These are phyloP conservation scores for Sanghuangporus weigelae DNA, from an alignment of 1,284 basidiomycete species.

Conservation along the genomic window DNA sequence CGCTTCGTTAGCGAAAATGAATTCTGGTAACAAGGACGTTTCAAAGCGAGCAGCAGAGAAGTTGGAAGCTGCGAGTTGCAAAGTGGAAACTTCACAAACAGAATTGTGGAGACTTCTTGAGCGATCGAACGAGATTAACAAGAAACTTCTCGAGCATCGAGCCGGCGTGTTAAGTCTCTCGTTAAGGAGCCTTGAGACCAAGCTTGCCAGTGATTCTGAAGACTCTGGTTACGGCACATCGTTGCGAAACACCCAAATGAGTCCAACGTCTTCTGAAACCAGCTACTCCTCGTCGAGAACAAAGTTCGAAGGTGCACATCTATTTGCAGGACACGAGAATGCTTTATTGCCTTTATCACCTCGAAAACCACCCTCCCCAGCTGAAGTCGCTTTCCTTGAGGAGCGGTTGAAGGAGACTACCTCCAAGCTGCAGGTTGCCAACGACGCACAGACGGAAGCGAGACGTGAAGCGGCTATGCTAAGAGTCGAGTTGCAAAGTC, in stretches of 20 bases:
- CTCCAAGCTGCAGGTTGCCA: constrained; percentile 48
- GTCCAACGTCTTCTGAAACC: constrained; percentile 46
- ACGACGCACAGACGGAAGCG: constrained; percentile 56
- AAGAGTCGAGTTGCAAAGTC: constrained; percentile 56
- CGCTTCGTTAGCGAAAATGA: constrained; percentile 60
- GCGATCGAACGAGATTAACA: constrained; percentile 54
- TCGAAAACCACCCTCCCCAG: constrained; percentile 29
- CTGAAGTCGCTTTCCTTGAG: constrained; percentile 45
- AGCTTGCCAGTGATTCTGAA: constrained; percentile 34
- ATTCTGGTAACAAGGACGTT: constrained; percentile 50
- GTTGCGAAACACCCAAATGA: constrained; percentile 44
- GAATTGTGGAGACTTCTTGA: constrained; percentile 64
- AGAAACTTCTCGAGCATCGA: constrained; percentile 67
- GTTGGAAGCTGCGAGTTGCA: constrained; percentile 59
- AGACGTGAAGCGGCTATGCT: constrained; percentile 54
- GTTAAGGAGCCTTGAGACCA: constrained; percentile 62
- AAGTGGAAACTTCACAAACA: constrained; percentile 61
- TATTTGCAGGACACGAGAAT: constrained; percentile 72
- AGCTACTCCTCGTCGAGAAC: constrained; percentile 38
- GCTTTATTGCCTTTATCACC: constrained; percentile 46
- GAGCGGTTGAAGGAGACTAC: constrained; percentile 56
- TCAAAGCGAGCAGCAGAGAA: constrained; percentile 69
- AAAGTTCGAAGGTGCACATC: constrained; percentile 75
- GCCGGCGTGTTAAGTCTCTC: constrained; percentile 71
- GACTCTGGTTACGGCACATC: constrained; percentile 51